phyloP scores from a whole-genome alignment of 2,329 filamentous ascomycete genomes.

The Colletotrichum chlorophyti region DNA sequence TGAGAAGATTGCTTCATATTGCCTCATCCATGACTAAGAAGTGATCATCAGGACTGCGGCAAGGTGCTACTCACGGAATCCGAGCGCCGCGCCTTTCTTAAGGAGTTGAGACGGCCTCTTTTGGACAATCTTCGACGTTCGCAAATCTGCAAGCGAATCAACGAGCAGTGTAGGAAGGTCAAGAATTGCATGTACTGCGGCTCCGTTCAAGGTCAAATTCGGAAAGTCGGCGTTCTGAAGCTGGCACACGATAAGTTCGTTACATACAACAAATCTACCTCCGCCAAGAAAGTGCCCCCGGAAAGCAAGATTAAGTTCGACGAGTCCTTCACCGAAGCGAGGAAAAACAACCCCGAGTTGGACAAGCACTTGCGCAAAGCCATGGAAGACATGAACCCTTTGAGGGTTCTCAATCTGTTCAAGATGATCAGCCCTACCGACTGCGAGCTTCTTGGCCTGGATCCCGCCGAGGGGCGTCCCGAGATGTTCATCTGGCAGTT shows the following conservation, averaged over 20 bases:
- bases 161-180: constrained; percentile 87
- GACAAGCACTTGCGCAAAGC: constrained; percentile 93
- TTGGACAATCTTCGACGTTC: constrained; percentile 87
- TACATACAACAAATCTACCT: constrained; percentile 86
- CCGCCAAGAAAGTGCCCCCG: constrained; percentile 83
- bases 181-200: constrained; percentile 83
- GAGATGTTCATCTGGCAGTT: constrained; percentile 99
- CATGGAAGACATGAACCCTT: constrained; percentile 91
- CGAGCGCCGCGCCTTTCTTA: constrained; percentile 79
- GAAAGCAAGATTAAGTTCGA: constrained; percentile 86
- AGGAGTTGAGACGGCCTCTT: constrained; percentile 78
- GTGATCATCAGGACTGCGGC: constrained; percentile 71
- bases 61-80: constrained; percentile 81
- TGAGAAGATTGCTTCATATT: constrained; percentile 34
- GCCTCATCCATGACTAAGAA: neutral
- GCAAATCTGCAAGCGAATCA: constrained; percentile 86
- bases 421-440: constrained; percentile 84
- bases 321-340: constrained; percentile 81
- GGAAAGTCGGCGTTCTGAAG: constrained; percentile 91
- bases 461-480: constrained; percentile 84
- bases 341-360: constrained; percentile 78
- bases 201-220: constrained; percentile 86
- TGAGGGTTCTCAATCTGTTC: constrained; percentile 89
- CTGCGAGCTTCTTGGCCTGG: constrained; percentile 88
- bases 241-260: constrained; percentile 93